These are phyloP conservation scores for Phialophora chinensis DNA, from an alignment of 2,329 filamentous ascomycete genomes.

Conservation along the genomic window DNA sequence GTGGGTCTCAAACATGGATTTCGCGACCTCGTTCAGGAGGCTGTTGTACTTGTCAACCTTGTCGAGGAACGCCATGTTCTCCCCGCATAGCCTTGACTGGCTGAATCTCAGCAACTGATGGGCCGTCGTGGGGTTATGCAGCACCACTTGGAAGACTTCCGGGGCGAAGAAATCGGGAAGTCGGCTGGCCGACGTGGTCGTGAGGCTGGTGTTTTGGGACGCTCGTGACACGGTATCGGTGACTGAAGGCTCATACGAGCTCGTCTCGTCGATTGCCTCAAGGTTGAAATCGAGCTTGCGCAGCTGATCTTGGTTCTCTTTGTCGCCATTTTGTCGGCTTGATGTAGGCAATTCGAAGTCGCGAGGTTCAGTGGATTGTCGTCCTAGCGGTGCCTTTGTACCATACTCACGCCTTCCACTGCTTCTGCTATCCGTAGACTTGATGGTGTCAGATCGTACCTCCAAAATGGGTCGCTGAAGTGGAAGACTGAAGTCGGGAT, in stretches of 20 bases:
- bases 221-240: constrained; percentile 25
- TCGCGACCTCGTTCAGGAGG: constrained; percentile 54
- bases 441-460: not conserved
- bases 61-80: constrained; percentile 60
- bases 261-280: constrained; percentile 23
- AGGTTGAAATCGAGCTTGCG: constrained; percentile 33
- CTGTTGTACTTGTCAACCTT: constrained; percentile 58
- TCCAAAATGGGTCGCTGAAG: not conserved
- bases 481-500: constrained; percentile 2
- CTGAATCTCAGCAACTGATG: constrained; percentile 59
- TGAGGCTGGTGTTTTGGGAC: constrained; percentile 22
- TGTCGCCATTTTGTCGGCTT: not conserved
- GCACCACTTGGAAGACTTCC: constrained; percentile 58
- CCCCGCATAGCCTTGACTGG: constrained; percentile 53
- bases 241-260: constrained; percentile 24
- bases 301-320: constrained; percentile 22
- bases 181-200: constrained; percentile 19
- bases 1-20: constrained; percentile 55
- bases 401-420: not conserved
- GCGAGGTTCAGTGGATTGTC: not conserved
- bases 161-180: constrained; percentile 56
- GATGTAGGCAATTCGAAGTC: not conserved
- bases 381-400: not conserved
- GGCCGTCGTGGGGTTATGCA: constrained; percentile 57
- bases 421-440: not conserved